A percentile compares a stretch with the other conserved stretches of the same genome.
phyloP scores from a whole-genome alignment of 2,329 filamentous ascomycete species.

The Cryoendolithus antarcticus region DNA sequence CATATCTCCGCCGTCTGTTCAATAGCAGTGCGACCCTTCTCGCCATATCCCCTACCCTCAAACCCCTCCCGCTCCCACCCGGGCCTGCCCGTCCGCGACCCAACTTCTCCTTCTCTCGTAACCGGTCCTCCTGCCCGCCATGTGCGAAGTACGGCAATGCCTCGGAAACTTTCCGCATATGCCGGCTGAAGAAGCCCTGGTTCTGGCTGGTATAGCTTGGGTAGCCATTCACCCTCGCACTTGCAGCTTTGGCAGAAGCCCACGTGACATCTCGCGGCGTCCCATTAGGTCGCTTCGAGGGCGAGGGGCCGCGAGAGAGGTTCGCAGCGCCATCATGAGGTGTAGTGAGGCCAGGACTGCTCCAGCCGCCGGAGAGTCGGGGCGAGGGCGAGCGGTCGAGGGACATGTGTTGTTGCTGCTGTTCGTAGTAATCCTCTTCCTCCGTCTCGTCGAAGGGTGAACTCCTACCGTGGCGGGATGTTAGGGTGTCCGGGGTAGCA shows the following conservation, averaged over 20 bases:
- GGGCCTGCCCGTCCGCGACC: constrained; percentile 36
- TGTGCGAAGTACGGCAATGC: constrained; percentile 63
- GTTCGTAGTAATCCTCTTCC: constrained; percentile 7
- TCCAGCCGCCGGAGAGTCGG: constrained; percentile 71
- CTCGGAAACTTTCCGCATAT: constrained; percentile 68
- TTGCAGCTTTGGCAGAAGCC: constrained; percentile 71
- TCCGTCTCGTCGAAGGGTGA: constrained; percentile 14
- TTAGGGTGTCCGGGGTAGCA: constrained; percentile 6
- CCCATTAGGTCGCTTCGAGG: constrained; percentile 22
- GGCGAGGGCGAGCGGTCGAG: constrained; percentile 81
- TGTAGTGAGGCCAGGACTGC: constrained; percentile 64
- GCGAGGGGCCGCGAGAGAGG: constrained; percentile 54
- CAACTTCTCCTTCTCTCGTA: constrained; percentile 68
- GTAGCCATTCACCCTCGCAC: constrained; percentile 59
- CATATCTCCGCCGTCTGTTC: constrained; percentile 17
- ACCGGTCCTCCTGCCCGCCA: constrained; percentile 31
- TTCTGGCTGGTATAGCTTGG: constrained; percentile 66
- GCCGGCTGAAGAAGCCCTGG: constrained; percentile 75
- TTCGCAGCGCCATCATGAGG: constrained; percentile 33
- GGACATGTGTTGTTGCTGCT: constrained; percentile 46
- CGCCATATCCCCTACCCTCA: constrained; percentile 12
- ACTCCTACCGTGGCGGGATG: constrained; percentile 3
- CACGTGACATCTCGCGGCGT: constrained; percentile 49
- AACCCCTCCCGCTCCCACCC: constrained; percentile 1
- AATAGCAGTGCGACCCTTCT: constrained; percentile 16